A percentile compares a stretch with the other conserved stretches of the same genome.
These are phyloP conservation scores for Diplogelasinospora grovesii DNA, from an alignment of 495 filamentous ascomycete species.

Conservation along the genomic window DNA sequence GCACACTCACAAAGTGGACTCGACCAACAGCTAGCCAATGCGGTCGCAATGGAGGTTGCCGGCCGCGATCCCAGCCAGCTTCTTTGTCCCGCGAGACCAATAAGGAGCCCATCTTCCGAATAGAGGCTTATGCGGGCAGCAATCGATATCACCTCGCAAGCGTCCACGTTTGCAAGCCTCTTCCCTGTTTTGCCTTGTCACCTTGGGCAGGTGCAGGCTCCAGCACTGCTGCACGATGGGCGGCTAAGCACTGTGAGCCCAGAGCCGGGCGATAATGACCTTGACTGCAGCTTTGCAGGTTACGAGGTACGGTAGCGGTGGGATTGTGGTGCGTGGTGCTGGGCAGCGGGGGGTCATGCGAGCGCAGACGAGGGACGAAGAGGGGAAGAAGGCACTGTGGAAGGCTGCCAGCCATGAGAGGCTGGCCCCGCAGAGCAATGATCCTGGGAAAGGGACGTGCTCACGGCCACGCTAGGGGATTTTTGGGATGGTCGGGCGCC, in stretches of 20 bases:
- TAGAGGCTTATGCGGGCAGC: constrained; percentile 6
- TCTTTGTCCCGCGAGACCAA: constrained; percentile 19
- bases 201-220: constrained; percentile 13
- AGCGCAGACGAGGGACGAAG: background rate
- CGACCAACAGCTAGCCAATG: constrained; percentile 3
- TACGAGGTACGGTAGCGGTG: background rate
- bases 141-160: constrained; percentile 21
- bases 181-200: constrained; percentile 11
- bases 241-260: constrained; percentile 32
- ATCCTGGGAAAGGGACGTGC: too few relatives aligned
- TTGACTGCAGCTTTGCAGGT: background rate
- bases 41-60: background rate
- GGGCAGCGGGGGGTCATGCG: constrained; percentile 1
- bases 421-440: constrained; percentile 1
- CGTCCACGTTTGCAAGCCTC: constrained; percentile 9
- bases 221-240: constrained; percentile 35
- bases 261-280: background rate
- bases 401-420: too few relatives aligned
- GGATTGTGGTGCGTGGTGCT: background rate
- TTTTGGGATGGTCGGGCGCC: constrained; percentile 33
- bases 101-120: constrained; percentile 13
- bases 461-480: constrained; percentile 14
- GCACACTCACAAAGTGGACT: too few relatives aligned
- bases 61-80: constrained; percentile 5
- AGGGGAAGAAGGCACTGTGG: background rate